A percentile compares a stretch with the other conserved stretches of the same genome.
Evolutionary conservation across 805 yeast species (phyloP).

Genomic region (Wickerhamiella occidentalis): DNA sequence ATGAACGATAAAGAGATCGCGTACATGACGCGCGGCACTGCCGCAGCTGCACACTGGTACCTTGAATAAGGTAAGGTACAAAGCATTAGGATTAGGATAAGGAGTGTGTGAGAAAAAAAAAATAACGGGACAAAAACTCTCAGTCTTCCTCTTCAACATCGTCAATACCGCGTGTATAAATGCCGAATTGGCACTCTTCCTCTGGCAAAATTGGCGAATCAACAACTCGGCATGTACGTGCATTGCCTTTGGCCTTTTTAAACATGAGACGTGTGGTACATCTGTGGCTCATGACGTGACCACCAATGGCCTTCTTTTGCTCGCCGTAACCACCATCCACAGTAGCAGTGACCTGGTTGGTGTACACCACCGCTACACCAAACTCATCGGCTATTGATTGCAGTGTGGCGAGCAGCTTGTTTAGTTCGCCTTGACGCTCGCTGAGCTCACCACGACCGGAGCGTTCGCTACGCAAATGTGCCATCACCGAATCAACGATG

Average conservation of each 20-base stretch:
- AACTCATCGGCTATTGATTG: constrained; percentile 94
- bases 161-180: constrained; percentile 92
- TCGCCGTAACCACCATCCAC: constrained; percentile 91
- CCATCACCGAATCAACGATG: constrained; percentile 96
- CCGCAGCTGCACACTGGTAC: background rate
- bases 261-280: constrained; percentile 87
- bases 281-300: constrained; percentile 93
- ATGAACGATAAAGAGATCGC: background rate
- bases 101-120: background rate
- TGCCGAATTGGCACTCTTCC: constrained; percentile 87
- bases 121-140: background rate
- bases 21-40: background rate
- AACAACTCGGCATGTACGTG: constrained; percentile 84
- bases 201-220: constrained; percentile 97
- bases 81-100: too few relatives aligned
- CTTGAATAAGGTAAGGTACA: background rate
- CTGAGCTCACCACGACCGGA: constrained; percentile 92
- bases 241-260: constrained; percentile 83
- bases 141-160: constrained; percentile 65
- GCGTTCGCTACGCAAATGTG: constrained; percentile 86
- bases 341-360: constrained; percentile 95
- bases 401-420: constrained; percentile 78
- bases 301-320: constrained; percentile 97
- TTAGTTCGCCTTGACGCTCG: constrained; percentile 89
- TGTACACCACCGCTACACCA: constrained; percentile 92